Base-by-base conservation (phyloP, 495 filamentous ascomycete genomes). In the Aspergillus nidulans region DNA sequence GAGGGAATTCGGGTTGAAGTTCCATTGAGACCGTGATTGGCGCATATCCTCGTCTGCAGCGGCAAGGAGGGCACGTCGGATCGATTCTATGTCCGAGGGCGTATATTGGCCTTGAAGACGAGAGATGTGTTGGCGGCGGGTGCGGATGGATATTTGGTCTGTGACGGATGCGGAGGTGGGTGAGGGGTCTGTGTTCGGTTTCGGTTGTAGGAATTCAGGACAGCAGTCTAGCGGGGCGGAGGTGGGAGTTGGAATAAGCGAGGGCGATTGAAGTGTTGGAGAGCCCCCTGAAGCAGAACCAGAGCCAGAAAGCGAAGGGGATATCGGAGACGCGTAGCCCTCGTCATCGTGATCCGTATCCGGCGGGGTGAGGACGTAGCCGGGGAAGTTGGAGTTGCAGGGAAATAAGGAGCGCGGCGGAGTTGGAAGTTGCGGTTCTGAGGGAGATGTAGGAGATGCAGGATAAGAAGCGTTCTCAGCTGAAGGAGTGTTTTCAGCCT, bases 331-430 rank as follows among this genome's bases (percentile, higher is more conserved):
- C 18, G 65, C 48, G 46, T 60, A 68, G 23, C 67, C 64, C 25
- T 74, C 73, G 20, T 75, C 72, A 34, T 72, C 71, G 18, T 69
- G 69, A 56, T 75, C 75, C 20, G 72, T 76, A 49, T 76, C 71
- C 9, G 73, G 71, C 4, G 73, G 73, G 1, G 73, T 76, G 9
- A 76, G 64, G 55, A 74, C 60, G 57, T 73, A 70, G 25, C 65
- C 65, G 7, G 67, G 51, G 58, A 68, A 66, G 9, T 48, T 59
- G 9, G 39, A 63, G 9, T 48, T 59, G 9, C 25, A 48, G 36
- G 49, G 49, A 47, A 38, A 56, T 8, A 62, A 47, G 28, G 63
- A 53, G 2, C 30, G 30, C 30, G 30, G 30, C 6, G 30, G 30
- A 10, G 30, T 34, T 12, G 30, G 30, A 12, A 34, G 30, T 32